These are phyloP conservation scores for Testicularia cyperi DNA, from an alignment of 1,284 basidiomycete genomes.

Conservation along the genomic window DNA sequence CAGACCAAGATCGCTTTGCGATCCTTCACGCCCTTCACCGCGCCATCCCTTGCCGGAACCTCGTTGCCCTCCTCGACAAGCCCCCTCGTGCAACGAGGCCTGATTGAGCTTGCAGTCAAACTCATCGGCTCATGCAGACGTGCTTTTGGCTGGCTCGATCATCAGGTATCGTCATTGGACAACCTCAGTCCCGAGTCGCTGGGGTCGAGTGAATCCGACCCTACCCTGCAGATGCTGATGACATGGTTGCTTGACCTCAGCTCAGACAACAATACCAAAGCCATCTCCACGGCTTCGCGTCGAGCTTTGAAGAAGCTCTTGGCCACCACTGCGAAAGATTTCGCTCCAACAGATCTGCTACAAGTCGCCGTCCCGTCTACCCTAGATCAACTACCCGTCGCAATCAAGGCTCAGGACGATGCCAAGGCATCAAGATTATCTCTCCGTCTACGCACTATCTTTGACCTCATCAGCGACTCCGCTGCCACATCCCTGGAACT, in stretches of 20 bases:
- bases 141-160: slow-evolving; percentile 29
- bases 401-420: slow-evolving; percentile 11
- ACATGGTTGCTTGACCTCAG: slow-evolving; percentile 28
- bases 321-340: too few species aligned
- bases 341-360: too few species aligned
- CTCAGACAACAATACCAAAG: slow-evolving; percentile 2
- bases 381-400: slow-evolving; percentile 7
- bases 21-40: slow-evolving; percentile 18
- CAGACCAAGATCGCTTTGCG: slow-evolving; percentile 27
- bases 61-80: slow-evolving; percentile 6
- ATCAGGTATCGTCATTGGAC: slow-evolving; percentile 6
- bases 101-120: slow-evolving; percentile 3
- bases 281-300: neutral
- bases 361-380: too few species aligned
- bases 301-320: slow-evolving; percentile 2
- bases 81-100: slow-evolving; percentile 4
- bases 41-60: slow-evolving; percentile 15
- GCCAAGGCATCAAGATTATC: slow-evolving; percentile 9
- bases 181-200: too few species aligned
- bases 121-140: slow-evolving; percentile 13
- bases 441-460: slow-evolving; percentile 6
- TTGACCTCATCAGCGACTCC: slow-evolving; percentile 1
- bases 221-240: slow-evolving; percentile 9
- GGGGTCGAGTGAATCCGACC: too few species aligned
- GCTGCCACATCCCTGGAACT: neutral